These are phyloP conservation scores for Isoetes taiwanensis DNA, from an alignment of 75 land plant species.

Conservation along the genomic window DNA sequence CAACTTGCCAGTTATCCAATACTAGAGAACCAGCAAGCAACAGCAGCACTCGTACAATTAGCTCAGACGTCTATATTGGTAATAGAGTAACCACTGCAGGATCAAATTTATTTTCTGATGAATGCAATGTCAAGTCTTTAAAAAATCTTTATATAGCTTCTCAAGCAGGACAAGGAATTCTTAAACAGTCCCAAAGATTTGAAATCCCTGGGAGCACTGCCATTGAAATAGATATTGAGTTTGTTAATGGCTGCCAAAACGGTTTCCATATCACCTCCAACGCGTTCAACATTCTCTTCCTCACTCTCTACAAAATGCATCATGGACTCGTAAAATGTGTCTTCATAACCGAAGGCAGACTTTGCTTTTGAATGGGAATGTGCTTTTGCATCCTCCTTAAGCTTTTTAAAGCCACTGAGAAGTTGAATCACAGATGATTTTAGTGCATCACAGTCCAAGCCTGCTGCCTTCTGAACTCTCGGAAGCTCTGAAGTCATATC, in stretches of 20 bases:
- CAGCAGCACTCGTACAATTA: too few species aligned
- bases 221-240: constrained; percentile 60
- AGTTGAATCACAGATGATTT: constrained; percentile 40
- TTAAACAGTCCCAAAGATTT: too few species aligned
- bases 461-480: constrained; percentile 62
- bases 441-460: constrained; percentile 41
- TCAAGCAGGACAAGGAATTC: too few species aligned
- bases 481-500: constrained; percentile 34
- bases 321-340: constrained; percentile 36
- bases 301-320: constrained; percentile 42
- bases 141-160: too few species aligned
- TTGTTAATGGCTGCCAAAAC: constrained; percentile 44
- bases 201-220: too few species aligned
- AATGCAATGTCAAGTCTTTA: too few species aligned
- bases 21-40: too few species aligned
- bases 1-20: too few species aligned
- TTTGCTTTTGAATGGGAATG: constrained; percentile 27
- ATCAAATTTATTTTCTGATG: too few species aligned
- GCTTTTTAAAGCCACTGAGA: constrained; percentile 21
- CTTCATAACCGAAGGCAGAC: constrained; percentile 25
- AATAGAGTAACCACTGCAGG: too few species aligned
- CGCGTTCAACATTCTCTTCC: constrained; percentile 25
- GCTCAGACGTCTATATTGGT: too few species aligned
- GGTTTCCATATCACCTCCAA: constrained; percentile 40
- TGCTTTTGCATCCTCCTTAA: constrained; percentile 22